These are phyloP conservation scores for Epichloe baconii DNA, from an alignment of 2,329 filamentous ascomycete species.

Conservation along the genomic window DNA sequence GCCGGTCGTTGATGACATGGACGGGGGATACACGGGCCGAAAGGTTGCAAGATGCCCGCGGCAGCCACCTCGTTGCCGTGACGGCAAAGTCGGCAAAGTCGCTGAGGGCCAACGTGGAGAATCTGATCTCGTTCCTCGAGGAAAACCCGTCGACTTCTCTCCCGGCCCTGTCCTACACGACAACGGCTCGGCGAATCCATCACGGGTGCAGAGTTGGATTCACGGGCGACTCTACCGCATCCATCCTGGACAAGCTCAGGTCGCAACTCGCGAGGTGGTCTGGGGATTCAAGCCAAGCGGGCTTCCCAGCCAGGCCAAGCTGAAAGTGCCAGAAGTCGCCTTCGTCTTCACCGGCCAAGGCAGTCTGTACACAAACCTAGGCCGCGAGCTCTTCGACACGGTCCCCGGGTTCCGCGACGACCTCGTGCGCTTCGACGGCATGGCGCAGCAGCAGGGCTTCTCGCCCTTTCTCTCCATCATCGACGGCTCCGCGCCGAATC, in stretches of 20 bases:
- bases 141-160: conserved; percentile 35
- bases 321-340: conserved; percentile 13
- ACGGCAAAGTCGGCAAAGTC: conserved; percentile 41
- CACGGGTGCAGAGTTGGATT: conserved; percentile 39
- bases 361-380: conserved; percentile 17
- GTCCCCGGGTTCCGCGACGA: conserved; percentile 20
- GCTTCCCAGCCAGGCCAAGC: background rate
- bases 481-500: conserved; percentile 22
- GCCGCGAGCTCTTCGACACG: conserved; percentile 19
- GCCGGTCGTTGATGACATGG: conserved; percentile 28
- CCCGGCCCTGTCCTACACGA: conserved; percentile 51
- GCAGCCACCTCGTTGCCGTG: conserved; percentile 44
- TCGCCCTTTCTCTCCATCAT: conserved; percentile 28
- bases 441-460: conserved; percentile 22
- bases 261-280: background rate
- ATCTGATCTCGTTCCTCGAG: conserved; percentile 40
- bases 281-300: background rate
- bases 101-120: conserved; percentile 45
- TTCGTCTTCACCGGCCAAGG: conserved; percentile 37
- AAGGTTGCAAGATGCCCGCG: conserved; percentile 22
- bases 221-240: conserved; percentile 22
- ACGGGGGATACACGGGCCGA: conserved; percentile 22
- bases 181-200: conserved; percentile 51
- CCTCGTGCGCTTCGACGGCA: conserved; percentile 19
- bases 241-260: background rate